Percentiles rank a stretch among this genome's conserved stretches.
Evolutionary conservation across 768 basidiomycete genomes (phyloP).

Genomic region (Hebeloma cylindrosporum): DNA sequence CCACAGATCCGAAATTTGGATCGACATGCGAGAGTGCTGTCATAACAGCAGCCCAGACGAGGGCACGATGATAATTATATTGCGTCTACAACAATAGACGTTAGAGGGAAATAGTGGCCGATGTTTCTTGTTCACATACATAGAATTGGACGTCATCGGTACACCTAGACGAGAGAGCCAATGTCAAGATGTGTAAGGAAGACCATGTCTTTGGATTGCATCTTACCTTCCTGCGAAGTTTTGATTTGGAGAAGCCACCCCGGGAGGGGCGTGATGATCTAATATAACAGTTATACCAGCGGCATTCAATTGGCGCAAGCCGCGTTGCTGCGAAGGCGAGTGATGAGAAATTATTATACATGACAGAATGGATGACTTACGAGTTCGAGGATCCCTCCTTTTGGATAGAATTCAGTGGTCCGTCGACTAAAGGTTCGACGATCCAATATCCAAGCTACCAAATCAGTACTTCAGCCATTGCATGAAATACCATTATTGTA

Average conservation of each 20-base stretch:
- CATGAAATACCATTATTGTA: background rate
- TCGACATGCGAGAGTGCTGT: constrained; percentile 70
- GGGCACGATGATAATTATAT: constrained; percentile 72
- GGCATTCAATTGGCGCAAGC: constrained; percentile 54
- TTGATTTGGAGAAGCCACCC: constrained; percentile 61
- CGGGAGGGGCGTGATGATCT: constrained; percentile 68
- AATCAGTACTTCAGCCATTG: too few relatives aligned
- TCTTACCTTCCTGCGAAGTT: constrained; percentile 68
- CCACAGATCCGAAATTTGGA: constrained; percentile 61
- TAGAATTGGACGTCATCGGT: constrained; percentile 73
- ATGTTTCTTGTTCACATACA: constrained; percentile 39
- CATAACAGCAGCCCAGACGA: constrained; percentile 84
- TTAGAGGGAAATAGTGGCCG: too few relatives aligned
- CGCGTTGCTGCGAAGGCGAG: constrained; percentile 54
- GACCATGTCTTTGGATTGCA: too few relatives aligned
- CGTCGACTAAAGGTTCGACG: constrained; percentile 69
- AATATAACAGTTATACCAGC: constrained; percentile 70
- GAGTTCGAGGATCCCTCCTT: constrained; percentile 66
- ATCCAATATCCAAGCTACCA: constrained; percentile 80
- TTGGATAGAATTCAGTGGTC: constrained; percentile 58
- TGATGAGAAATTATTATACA: background rate
- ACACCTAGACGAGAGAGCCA: constrained; percentile 44
- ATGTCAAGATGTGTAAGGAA: background rate
- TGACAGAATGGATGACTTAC: constrained; percentile 37
- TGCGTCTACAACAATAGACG: constrained; percentile 45